These are phyloP conservation scores for Lobulomyces angularis DNA, from an alignment of 192 early-diverging fungal genomes.

Conservation along the genomic window DNA sequence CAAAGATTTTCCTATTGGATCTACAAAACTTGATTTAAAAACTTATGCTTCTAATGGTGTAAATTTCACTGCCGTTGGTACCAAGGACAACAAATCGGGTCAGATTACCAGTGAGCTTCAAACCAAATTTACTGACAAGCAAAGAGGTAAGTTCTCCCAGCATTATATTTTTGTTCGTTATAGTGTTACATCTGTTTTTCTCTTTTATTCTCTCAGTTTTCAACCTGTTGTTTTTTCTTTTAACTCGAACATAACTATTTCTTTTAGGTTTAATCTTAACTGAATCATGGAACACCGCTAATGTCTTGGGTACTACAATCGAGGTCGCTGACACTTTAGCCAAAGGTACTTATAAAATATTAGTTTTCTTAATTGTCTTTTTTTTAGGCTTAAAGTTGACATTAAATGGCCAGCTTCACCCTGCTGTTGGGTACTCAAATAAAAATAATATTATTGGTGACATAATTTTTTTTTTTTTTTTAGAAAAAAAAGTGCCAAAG, in stretches of 20 bases:
- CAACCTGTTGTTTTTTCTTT: too few relatives aligned
- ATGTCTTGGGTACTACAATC: constrained; percentile 80
- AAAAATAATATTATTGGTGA: too few relatives aligned
- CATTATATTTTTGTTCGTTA: too few relatives aligned
- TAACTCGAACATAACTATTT: too few relatives aligned
- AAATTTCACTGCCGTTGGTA: constrained; percentile 91
- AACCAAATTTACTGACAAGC: constrained; percentile 93
- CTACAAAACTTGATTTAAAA: constrained; percentile 94
- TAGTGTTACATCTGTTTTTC: too few relatives aligned
- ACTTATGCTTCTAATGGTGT: constrained; percentile 91
- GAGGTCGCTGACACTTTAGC: constrained; percentile 90
- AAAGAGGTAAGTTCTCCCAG: constrained; percentile 56
- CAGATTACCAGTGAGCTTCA: constrained; percentile 91
- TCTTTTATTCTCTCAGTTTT: too few relatives aligned
- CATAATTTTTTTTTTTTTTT: too few relatives aligned
- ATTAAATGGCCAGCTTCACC: constrained; percentile 68
- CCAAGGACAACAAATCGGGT: constrained; percentile 90
- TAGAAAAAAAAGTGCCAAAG: constrained; percentile 65
- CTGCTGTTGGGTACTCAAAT: constrained; percentile 68
- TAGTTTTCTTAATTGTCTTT: too few relatives aligned
- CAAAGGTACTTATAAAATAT: too few relatives aligned
- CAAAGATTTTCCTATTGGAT: constrained; percentile 93
- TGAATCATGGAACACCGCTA: constrained; percentile 92
- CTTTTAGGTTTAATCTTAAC: constrained; percentile 83
- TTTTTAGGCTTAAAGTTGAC: constrained; percentile 98